These are phyloP conservation scores for Ophiostoma ips DNA, from an alignment of 2,329 filamentous ascomycete genomes.

Conservation along the genomic window DNA sequence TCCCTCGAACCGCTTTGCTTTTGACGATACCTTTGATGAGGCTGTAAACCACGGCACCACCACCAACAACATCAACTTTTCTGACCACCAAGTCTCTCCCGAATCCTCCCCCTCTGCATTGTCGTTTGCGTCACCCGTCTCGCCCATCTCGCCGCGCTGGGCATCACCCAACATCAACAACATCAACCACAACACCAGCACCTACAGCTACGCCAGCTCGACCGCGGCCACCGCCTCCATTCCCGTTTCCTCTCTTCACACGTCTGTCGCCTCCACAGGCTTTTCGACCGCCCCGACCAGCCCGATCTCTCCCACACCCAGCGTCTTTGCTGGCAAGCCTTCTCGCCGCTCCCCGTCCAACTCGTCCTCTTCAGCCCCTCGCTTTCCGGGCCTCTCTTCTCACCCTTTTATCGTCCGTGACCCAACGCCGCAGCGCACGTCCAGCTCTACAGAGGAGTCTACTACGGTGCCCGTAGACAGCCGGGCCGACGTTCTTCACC, in stretches of 20 bases:
- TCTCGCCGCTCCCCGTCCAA: conserved; percentile 11
- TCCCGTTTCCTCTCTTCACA: conserved; percentile 4
- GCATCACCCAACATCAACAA: conserved; percentile 25
- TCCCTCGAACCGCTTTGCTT: conserved; percentile 5
- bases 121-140: conserved; percentile 19
- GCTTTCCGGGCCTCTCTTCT: conserved; percentile 20
- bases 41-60: conserved; percentile 4
- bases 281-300: conserved; percentile 12
- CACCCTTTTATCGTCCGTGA: conserved; percentile 15
- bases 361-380: conserved; percentile 16
- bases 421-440: conserved; percentile 3
- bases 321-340: conserved; percentile 7
- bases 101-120: background rate
- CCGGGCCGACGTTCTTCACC: conserved; percentile 3
- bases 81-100: background rate
- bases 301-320: conserved; percentile 6
- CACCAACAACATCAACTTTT: conserved; percentile 1
- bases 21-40: conserved; percentile 10
- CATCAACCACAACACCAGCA: conserved; percentile 13
- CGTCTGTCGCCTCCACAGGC: conserved; percentile 7
- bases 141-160: conserved; percentile 30
- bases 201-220: conserved; percentile 17
- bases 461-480: background rate
- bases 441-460: conserved; percentile 8
- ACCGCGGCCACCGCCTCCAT: conserved; percentile 3